phyloP scores from a whole-genome alignment of 495 filamentous ascomycete species.

The Parachaetomium inaequale region DNA sequence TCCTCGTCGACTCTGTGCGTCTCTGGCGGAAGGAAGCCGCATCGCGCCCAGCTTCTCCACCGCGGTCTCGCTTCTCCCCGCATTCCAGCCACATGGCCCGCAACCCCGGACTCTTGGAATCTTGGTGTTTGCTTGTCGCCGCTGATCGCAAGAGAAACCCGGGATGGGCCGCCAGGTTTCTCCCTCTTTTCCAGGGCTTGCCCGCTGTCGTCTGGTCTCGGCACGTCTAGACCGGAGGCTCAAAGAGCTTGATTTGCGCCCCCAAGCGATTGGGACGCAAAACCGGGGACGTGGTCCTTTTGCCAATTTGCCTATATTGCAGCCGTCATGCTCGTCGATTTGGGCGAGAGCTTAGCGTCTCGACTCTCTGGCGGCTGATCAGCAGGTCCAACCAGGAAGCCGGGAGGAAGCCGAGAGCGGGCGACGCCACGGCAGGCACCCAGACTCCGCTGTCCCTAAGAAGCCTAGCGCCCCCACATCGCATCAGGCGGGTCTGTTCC shows the following conservation, averaged over 20 bases:
- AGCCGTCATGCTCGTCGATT: background rate
- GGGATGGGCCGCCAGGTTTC: background rate
- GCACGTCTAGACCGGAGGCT: background rate
- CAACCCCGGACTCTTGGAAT: background rate
- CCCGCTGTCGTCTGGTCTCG: background rate
- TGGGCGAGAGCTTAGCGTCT: background rate
- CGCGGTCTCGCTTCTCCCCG: background rate
- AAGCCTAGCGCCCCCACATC: background rate
- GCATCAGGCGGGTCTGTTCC: background rate
- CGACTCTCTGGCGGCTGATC: background rate
- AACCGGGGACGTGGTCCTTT: constrained; percentile 23
- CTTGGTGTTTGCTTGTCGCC: background rate
- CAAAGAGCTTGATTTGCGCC: background rate
- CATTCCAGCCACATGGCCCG: background rate
- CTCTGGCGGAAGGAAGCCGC: background rate
- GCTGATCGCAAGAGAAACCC: background rate
- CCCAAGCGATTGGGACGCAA: constrained; percentile 9
- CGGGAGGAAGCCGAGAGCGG: background rate
- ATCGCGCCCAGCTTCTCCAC: background rate
- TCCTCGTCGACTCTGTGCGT: too few relatives aligned
- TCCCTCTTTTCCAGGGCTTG: background rate
- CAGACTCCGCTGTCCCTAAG: background rate
- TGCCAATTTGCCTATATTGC: constrained; percentile 25
- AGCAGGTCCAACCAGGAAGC: background rate
- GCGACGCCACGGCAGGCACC: background rate